These are phyloP conservation scores for Polytrichum formosum DNA, from an alignment of 225 moss, liverwort and hornwort genomes.

Conservation along the genomic window DNA sequence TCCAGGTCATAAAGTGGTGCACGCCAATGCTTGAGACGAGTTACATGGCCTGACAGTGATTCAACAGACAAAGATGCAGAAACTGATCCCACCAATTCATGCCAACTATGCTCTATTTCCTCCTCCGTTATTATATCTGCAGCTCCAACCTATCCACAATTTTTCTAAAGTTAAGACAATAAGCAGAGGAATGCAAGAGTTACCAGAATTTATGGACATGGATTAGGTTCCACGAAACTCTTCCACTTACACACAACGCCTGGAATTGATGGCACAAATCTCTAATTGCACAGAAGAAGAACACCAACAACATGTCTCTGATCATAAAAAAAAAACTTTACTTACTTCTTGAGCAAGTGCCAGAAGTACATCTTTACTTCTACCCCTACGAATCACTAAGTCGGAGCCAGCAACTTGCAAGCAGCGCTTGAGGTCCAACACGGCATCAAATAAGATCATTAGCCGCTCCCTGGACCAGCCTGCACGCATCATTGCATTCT, in stretches of 20 bases:
- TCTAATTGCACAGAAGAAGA: too few species aligned
- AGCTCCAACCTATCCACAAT: constrained; percentile 46
- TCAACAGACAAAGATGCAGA: constrained; percentile 64
- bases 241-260: too few species aligned
- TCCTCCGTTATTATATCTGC: constrained; percentile 76
- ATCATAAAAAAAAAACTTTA: background rate
- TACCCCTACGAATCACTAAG: constrained; percentile 66
- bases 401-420: constrained; percentile 61
- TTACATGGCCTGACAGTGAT: constrained; percentile 42
- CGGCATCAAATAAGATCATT: constrained; percentile 70
- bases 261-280: too few species aligned
- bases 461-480: constrained; percentile 77
- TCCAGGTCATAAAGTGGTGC: constrained; percentile 71
- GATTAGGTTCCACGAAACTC: too few species aligned
- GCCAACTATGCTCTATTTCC: constrained; percentile 78
- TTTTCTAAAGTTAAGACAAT: too few species aligned
- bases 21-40: constrained; percentile 67
- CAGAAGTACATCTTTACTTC: constrained; percentile 58
- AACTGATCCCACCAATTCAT: constrained; percentile 70
- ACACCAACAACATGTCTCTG: background rate
- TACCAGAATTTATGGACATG: too few species aligned
- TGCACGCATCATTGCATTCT: constrained; percentile 23
- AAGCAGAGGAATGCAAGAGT: too few species aligned
- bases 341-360: constrained; percentile 64
- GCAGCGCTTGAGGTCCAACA: constrained; percentile 69